A percentile compares a stretch with the other conserved stretches of the same genome.
Conservation (phyloP, 2,329 filamentous ascomycete species). For the Trichoderma sp. region DNA sequence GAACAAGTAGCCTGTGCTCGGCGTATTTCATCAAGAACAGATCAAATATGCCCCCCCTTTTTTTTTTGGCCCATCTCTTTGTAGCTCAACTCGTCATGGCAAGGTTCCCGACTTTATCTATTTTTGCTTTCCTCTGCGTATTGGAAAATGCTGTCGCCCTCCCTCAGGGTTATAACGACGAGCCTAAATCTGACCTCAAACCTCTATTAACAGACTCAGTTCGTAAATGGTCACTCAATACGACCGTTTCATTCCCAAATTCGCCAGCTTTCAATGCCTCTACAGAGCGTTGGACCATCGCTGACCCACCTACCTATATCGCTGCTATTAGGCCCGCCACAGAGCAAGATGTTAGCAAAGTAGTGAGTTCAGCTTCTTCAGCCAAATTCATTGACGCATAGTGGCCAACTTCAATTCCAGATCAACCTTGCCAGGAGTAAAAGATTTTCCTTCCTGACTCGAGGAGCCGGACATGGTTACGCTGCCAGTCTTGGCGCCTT, state of each 20-base stretch:
- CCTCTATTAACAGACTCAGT: not conserved
- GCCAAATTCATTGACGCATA: too few species aligned
- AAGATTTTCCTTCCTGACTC: not conserved
- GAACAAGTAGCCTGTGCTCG: too few species aligned
- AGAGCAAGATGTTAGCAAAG: not conserved
- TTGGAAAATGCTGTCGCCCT: not conserved
- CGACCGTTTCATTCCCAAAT: not conserved
- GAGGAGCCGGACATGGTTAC: conserved; percentile 2
- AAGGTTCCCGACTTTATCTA: not conserved
- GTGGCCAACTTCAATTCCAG: not conserved
- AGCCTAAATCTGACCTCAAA: not conserved
- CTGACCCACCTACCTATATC: not conserved
- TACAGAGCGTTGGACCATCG: not conserved
- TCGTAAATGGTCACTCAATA: not conserved
- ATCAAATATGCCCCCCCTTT: not conserved
- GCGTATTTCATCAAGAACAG: not conserved
- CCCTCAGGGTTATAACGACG: not conserved
- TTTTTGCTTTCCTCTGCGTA: not conserved
- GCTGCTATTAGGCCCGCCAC: not conserved
- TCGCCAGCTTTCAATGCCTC: not conserved
- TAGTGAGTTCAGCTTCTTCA: not conserved
- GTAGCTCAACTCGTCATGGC: not conserved
- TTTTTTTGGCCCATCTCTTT: not conserved
- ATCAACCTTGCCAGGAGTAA: not conserved
- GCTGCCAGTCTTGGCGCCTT: not conserved